Percentiles rank a stretch among this genome's conserved stretches.
Evolutionary conservation across 768 basidiomycete genomes (phyloP).

Genomic region (Gloeopeniophorella convolvens): DNA sequence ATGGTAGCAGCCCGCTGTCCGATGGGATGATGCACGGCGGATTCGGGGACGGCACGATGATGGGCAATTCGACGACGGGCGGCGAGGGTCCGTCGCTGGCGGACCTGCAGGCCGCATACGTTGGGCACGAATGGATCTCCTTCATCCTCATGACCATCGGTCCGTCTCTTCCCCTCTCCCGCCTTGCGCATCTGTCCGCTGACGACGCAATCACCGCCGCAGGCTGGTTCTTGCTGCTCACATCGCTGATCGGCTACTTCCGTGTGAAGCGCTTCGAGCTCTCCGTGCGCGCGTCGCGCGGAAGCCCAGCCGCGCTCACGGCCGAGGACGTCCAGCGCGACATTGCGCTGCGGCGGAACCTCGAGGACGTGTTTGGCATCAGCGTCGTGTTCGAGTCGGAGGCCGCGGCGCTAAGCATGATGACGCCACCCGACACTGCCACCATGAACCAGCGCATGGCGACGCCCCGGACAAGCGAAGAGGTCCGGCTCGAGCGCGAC

Average conservation of each 20-base stretch:
- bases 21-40: slow-evolving; percentile 7
- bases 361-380: slow-evolving; percentile 18
- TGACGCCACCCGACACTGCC: background rate
- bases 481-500: slow-evolving; percentile 14
- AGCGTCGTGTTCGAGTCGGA: slow-evolving; percentile 2
- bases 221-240: slow-evolving; percentile 91
- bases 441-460: background rate
- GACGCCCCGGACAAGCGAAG: background rate
- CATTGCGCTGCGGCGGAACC: slow-evolving; percentile 8
- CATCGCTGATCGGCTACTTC: slow-evolving; percentile 76
- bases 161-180: slow-evolving; percentile 28
- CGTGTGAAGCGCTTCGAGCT: slow-evolving; percentile 81
- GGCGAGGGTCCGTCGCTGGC: background rate
- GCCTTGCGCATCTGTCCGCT: background rate
- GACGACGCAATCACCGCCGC: background rate
- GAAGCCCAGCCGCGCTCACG: background rate
- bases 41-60: slow-evolving; percentile 1
- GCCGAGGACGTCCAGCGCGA: slow-evolving; percentile 13
- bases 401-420: background rate
- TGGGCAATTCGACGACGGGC: slow-evolving; percentile 16
- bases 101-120: slow-evolving; percentile 22
- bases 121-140: slow-evolving; percentile 81
- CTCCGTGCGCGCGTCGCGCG: slow-evolving; percentile 45
- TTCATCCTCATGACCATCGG: slow-evolving; percentile 90
- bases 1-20: background rate